Evolutionary conservation across 1,284 basidiomycete genomes (phyloP).

Genomic region (Calocybe gambosa): DNA sequence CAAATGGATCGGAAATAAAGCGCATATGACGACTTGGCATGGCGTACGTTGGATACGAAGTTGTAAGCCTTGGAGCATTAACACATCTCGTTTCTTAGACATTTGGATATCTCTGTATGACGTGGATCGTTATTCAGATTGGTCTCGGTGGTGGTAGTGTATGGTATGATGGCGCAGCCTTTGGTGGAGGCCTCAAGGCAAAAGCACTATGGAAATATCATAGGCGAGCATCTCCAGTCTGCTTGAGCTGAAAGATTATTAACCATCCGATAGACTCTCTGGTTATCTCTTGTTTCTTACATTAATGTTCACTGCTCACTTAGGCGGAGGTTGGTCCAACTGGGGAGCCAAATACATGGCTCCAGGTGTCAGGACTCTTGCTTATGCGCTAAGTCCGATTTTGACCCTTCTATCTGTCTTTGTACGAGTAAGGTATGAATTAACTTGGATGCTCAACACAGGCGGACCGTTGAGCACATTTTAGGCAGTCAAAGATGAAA

Average conservation of each 20-base stretch:
- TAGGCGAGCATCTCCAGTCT: constrained; percentile 33
- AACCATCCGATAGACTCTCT: constrained; percentile 38
- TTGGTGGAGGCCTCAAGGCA: constrained; percentile 61
- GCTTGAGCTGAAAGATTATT: neutral
- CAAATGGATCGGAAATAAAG: constrained; percentile 39
- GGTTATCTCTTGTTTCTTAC: constrained; percentile 58
- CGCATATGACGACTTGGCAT: constrained; percentile 65
- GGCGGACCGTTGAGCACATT: neutral
- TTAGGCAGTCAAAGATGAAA: constrained; percentile 48
- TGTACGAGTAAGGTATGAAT: constrained; percentile 39
- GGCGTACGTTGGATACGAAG: constrained; percentile 40
- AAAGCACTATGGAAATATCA: constrained; percentile 75
- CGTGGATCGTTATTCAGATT: constrained; percentile 52
- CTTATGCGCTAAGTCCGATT: constrained; percentile 50
- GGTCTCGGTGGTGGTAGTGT: constrained; percentile 59
- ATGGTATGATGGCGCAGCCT: constrained; percentile 56
- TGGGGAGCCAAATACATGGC: constrained; percentile 41
- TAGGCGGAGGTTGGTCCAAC: constrained; percentile 60
- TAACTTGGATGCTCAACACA: neutral
- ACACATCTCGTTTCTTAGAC: constrained; percentile 27
- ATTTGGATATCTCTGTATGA: constrained; percentile 48
- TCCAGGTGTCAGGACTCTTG: constrained; percentile 38
- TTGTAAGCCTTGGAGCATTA: constrained; percentile 2
- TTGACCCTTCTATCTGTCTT: constrained; percentile 34
- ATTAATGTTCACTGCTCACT: constrained; percentile 49